A percentile compares a stretch with the other conserved stretches of the same genome.
These are phyloP conservation scores for Gonapodya prolifera DNA, from an alignment of 192 early-diverging fungal species.

Conservation along the genomic window DNA sequence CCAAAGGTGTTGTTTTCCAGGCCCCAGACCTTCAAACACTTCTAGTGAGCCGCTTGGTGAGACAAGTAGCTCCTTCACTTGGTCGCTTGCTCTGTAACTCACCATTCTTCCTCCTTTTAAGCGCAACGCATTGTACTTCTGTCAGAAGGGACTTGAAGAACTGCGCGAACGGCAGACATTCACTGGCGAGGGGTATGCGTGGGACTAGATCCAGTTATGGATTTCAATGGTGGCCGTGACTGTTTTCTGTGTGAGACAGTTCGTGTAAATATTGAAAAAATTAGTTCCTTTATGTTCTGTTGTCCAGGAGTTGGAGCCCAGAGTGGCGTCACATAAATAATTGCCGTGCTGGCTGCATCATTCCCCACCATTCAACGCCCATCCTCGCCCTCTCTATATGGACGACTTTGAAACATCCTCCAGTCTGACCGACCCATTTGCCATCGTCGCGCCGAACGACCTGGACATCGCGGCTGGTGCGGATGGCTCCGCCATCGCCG, in stretches of 20 bases:
- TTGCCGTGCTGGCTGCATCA: neutral
- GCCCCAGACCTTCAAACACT: conserved; percentile 3
- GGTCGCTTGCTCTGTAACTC: neutral
- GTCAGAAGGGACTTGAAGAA: neutral
- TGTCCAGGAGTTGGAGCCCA: too few species aligned
- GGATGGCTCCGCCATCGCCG: neutral
- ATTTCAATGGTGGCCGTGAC: too few species aligned
- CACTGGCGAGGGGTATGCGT: neutral
- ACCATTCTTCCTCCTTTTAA: neutral
- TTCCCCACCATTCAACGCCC: neutral
- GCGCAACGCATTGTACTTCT: neutral
- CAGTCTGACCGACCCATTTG: neutral
- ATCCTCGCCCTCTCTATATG: too few species aligned
- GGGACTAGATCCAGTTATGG: neutral
- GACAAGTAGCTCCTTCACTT: neutral
- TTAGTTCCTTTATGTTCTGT: too few species aligned
- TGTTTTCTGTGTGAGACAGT: too few species aligned
- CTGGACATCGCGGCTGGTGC: neutral
- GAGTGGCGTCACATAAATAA: too few species aligned
- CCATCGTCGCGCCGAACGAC: neutral
- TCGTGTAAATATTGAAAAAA: too few species aligned
- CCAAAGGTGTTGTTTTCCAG: neutral
- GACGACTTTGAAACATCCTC: neutral
- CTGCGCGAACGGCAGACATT: neutral
- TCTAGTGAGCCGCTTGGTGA: neutral